These are phyloP conservation scores for Wallacemonas sp. DNA, from an alignment of 208 protist species.

Conservation along the genomic window DNA sequence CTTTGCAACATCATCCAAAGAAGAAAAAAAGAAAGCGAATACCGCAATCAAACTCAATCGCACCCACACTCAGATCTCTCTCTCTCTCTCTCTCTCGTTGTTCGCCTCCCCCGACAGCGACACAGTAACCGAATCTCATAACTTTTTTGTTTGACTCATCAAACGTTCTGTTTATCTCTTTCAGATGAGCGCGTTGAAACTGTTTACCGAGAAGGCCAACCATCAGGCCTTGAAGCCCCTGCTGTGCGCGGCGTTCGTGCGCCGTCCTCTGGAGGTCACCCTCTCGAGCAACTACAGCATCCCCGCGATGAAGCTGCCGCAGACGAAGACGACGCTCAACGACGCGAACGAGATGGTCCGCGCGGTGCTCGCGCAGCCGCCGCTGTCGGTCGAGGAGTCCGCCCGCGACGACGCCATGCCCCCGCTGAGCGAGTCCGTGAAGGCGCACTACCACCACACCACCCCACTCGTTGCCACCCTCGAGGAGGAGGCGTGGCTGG, in stretches of 20 bases:
- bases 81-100: neutral
- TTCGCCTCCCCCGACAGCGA: too few species aligned
- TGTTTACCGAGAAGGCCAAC: conserved; percentile 90
- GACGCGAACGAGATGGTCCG: conserved; percentile 75
- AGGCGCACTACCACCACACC: conserved; percentile 10
- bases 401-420: neutral
- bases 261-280: conserved; percentile 62
- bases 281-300: conserved; percentile 66
- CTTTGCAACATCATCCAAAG: too few species aligned
- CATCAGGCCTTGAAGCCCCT: conserved; percentile 86
- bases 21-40: too few species aligned
- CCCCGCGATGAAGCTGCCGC: conserved; percentile 60
- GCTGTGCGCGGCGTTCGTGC: conserved; percentile 53
- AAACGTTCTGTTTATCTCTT: conserved; percentile 11
- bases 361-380: conserved; percentile 25
- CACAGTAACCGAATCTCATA: too few species aligned
- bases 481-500: conserved; percentile 81
- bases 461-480: conserved; percentile 27
- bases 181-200: conserved; percentile 33
- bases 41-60: neutral
- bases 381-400: conserved; percentile 11
- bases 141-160: too few species aligned
- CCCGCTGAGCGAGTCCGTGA: conserved; percentile 11
- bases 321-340: conserved; percentile 51
- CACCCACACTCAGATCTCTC: neutral